Evolutionary conservation across 2,329 filamentous ascomycete genomes (phyloP).

Genomic region (Colletotrichum acutatum): DNA sequence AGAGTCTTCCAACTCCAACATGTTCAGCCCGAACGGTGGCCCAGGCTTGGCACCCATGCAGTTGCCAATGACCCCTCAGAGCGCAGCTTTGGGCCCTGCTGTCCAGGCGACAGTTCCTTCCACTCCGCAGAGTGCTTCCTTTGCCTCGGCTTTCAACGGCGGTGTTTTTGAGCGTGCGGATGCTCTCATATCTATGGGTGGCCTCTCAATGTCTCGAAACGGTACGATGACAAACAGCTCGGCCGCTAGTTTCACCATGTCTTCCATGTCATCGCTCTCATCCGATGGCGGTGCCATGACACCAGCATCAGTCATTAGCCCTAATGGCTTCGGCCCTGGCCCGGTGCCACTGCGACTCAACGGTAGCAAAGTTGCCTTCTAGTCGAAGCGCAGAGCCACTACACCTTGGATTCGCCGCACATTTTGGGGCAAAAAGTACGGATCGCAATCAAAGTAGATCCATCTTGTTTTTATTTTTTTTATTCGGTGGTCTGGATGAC

Average conservation of each 20-base stretch:
- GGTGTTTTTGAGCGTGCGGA: conserved; percentile 72
- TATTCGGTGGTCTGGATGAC: conserved; percentile 15
- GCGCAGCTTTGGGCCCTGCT: conserved; percentile 88
- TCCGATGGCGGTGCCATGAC: conserved; percentile 50
- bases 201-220: conserved; percentile 66
- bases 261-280: conserved; percentile 53
- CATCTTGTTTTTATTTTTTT: neutral
- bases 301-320: conserved; percentile 44
- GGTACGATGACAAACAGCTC: conserved; percentile 55
- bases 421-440: conserved; percentile 19
- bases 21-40: conserved; percentile 37
- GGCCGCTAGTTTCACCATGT: conserved; percentile 36
- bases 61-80: conserved; percentile 87
- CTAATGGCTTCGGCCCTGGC: conserved; percentile 41
- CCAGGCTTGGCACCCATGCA: conserved; percentile 48
- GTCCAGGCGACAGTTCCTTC: conserved; percentile 89
- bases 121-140: conserved; percentile 69
- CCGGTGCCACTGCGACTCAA: conserved; percentile 47
- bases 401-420: conserved; percentile 33
- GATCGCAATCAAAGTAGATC: conserved; percentile 3
- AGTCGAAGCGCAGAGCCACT: conserved; percentile 37
- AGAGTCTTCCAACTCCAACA: conserved; percentile 37
- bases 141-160: conserved; percentile 64
- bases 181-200: conserved; percentile 66
- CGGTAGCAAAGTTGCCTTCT: conserved; percentile 51